Percentiles rank a stretch among this genome's conserved stretches.
Conservation (phyloP, 2,329 filamentous ascomycete genomes). For the Exophiala aquamarina region DNA sequence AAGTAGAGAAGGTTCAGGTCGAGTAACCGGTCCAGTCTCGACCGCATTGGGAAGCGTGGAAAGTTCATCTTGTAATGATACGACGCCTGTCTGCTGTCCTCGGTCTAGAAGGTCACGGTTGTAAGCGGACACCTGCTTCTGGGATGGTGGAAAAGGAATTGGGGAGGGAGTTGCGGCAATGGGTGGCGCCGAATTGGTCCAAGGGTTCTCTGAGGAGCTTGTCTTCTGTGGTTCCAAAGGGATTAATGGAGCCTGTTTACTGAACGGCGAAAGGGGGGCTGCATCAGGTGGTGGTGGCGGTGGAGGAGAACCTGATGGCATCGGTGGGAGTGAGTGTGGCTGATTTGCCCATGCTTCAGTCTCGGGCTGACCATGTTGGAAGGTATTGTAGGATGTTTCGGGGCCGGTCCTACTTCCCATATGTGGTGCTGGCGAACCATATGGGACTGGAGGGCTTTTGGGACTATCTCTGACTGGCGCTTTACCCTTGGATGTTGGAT, state of each 20-base stretch:
- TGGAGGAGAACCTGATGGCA: constrained; percentile 18
- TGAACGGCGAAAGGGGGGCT: constrained; percentile 18
- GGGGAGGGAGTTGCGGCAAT: constrained; percentile 17
- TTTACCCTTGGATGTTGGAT: constrained; percentile 14
- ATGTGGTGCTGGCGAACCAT: constrained; percentile 5
- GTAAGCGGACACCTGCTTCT: constrained; percentile 21
- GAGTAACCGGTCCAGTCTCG: neutral
- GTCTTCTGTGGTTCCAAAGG: constrained; percentile 11
- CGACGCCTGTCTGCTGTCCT: constrained; percentile 16
- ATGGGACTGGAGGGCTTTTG: neutral
- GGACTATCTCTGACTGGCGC: constrained; percentile 10
- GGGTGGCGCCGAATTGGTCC: constrained; percentile 17
- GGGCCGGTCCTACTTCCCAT: constrained; percentile 2
- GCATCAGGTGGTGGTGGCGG: constrained; percentile 13
- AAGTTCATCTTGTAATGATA: constrained; percentile 18
- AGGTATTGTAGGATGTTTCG: constrained; percentile 7
- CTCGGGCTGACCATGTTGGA: constrained; percentile 1
- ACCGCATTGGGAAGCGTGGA: constrained; percentile 17
- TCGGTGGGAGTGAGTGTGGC: constrained; percentile 12
- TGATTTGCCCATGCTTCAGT: constrained; percentile 6
- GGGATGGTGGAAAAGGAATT: constrained; percentile 20
- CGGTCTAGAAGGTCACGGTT: constrained; percentile 24
- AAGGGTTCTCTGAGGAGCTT: constrained; percentile 22
- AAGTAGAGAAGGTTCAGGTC: constrained; percentile 22
- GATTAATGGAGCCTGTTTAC: constrained; percentile 21